Evolutionary conservation across 208 protist species (phyloP).

Genomic region (Leishmania gerbilli): DNA sequence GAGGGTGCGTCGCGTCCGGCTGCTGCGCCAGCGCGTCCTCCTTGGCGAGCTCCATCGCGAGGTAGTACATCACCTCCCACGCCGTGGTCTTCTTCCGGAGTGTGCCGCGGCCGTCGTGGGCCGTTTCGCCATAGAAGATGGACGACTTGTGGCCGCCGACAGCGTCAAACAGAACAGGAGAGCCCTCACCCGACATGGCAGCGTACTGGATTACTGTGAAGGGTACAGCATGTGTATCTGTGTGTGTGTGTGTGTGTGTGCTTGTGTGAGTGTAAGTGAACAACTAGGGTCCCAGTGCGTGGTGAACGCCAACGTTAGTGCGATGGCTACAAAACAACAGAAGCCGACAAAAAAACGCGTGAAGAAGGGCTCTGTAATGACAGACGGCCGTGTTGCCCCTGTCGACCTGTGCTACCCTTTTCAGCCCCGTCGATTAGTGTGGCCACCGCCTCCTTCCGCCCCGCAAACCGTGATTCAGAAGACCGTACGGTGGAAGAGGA

Average conservation of each 20-base stretch:
- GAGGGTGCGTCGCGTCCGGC: background rate
- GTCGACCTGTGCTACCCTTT: background rate
- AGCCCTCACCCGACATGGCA: conserved; percentile 6
- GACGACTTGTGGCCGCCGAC: conserved; percentile 61
- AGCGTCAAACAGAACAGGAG: conserved; percentile 36
- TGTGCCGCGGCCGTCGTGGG: conserved; percentile 44
- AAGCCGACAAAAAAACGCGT: background rate
- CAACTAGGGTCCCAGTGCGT: background rate
- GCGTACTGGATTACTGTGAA: background rate
- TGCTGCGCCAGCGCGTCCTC: background rate
- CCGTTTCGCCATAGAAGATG: conserved; percentile 54
- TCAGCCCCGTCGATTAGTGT: background rate
- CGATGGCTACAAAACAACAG: background rate
- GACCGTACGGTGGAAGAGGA: background rate
- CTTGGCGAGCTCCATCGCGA: conserved; percentile 38
- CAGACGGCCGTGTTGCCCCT: background rate
- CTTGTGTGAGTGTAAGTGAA: background rate
- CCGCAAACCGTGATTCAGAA: background rate
- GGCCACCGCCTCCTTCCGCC: background rate
- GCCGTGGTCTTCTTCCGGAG: conserved; percentile 66
- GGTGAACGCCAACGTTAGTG: background rate
- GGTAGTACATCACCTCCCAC: conserved; percentile 78
- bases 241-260: background rate
- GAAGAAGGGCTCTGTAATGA: background rate
- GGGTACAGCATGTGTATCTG: background rate